phyloP scores from a whole-genome alignment of 2,329 filamentous ascomycete genomes.

The Elsinoe batatas region DNA sequence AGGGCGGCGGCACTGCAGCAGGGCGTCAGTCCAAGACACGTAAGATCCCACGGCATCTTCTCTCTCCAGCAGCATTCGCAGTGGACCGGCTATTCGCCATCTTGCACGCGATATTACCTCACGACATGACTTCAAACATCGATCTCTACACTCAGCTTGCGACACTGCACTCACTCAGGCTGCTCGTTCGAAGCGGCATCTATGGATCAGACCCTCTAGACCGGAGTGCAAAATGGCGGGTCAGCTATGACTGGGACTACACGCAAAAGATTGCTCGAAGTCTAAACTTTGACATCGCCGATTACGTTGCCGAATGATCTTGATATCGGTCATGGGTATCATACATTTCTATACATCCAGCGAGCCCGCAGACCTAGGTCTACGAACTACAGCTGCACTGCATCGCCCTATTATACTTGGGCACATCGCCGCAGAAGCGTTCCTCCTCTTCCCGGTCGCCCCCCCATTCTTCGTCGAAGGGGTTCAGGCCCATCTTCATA shows the following conservation, averaged over 20 bases:
- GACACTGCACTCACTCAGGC: slow-evolving; percentile 59
- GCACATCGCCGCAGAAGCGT: slow-evolving; percentile 78
- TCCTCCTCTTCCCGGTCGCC: slow-evolving; percentile 62
- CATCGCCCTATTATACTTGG: slow-evolving; percentile 64
- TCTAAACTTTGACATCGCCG: slow-evolving; percentile 68
- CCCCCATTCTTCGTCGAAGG: slow-evolving; percentile 72
- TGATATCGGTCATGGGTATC: slow-evolving; percentile 4
- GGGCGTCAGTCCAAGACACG: slow-evolving; percentile 40
- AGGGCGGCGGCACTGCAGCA: slow-evolving; percentile 34
- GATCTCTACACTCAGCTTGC: slow-evolving; percentile 50
- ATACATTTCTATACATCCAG: neutral
- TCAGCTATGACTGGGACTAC: slow-evolving; percentile 71
- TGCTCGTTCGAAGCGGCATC: slow-evolving; percentile 56
- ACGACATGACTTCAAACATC: slow-evolving; percentile 33
- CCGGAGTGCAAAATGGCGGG: slow-evolving; percentile 61
- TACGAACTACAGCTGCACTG: slow-evolving; percentile 95
- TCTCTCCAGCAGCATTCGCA: slow-evolving; percentile 67
- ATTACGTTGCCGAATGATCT: slow-evolving; percentile 58
- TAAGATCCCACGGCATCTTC: slow-evolving; percentile 65
- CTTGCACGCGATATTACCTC: slow-evolving; percentile 54
- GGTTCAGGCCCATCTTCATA: slow-evolving; percentile 74
- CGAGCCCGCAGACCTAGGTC: neutral
- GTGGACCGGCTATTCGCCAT: slow-evolving; percentile 72
- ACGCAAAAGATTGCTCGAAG: slow-evolving; percentile 59
- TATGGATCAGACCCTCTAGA: slow-evolving; percentile 55